Evolutionary conservation across 2,329 filamentous ascomycete species (phyloP).

Genomic region (Dothideomycetes sp.): DNA sequence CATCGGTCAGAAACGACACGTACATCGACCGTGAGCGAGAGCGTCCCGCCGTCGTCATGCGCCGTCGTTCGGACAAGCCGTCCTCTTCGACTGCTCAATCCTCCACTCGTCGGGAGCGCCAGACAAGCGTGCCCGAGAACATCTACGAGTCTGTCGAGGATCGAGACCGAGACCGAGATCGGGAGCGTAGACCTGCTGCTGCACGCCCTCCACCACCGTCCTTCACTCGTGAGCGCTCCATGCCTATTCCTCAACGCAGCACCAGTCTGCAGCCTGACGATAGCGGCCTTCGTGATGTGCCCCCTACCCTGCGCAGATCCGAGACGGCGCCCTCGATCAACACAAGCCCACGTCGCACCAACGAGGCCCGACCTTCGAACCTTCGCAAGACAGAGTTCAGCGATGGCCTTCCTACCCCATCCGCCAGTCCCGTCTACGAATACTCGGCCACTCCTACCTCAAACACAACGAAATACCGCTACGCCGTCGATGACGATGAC

Average conservation of each 20-base stretch:
- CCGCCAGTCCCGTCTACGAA: constrained; percentile 20
- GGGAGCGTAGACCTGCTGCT: constrained; percentile 21
- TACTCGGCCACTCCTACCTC: constrained; percentile 11
- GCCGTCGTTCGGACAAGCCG: constrained; percentile 21
- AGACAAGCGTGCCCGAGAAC: constrained; percentile 7
- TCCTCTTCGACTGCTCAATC: constrained; percentile 17
- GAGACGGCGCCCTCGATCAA: constrained; percentile 37
- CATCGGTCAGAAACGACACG: constrained; percentile 22
- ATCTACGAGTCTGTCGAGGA: too few species aligned
- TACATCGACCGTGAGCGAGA: constrained; percentile 21
- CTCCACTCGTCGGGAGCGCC: constrained; percentile 15
- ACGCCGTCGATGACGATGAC: constrained; percentile 5
- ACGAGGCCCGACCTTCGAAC: constrained; percentile 16
- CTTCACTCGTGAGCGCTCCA: constrained; percentile 17
- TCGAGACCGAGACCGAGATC: constrained; percentile 1
- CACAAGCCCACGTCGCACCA: constrained; percentile 2
- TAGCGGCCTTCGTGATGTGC: constrained; percentile 21
- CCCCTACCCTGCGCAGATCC: constrained; percentile 31
- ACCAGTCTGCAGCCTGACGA: constrained; percentile 21
- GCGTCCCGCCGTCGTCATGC: constrained; percentile 18
- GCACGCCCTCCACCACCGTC: constrained; percentile 27
- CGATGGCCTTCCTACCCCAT: constrained; percentile 21
- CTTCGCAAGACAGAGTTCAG: constrained; percentile 21
- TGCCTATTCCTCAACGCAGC: constrained; percentile 18
- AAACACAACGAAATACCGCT: constrained; percentile 19